Conservation (phyloP, 139 green algal genomes). For the Picochlorum sp. region DNA sequence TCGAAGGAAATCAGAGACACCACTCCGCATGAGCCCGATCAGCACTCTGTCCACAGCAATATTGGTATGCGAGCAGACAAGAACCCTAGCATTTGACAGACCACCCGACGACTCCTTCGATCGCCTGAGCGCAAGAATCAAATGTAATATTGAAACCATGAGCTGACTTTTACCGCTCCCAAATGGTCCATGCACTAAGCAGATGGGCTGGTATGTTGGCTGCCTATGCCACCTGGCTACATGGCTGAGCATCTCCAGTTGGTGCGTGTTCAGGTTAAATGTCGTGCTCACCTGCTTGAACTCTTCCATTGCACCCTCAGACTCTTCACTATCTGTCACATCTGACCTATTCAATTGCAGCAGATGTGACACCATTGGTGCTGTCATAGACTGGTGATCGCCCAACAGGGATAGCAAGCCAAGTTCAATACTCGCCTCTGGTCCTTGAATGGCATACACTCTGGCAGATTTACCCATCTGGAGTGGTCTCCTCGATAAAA, state of each 20-base stretch:
- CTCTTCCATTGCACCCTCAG: not conserved
- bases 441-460: slow-evolving; percentile 53
- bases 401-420: slow-evolving; percentile 34
- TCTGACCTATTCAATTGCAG: not conserved
- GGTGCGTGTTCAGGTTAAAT: slow-evolving; percentile 55
- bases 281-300: not conserved
- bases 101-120: not conserved
- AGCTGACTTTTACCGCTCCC: slow-evolving; percentile 65
- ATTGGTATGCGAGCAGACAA: slow-evolving; percentile 81
- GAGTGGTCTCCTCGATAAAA: slow-evolving; percentile 21
- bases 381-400: not conserved
- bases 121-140: slow-evolving; percentile 32
- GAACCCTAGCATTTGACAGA: slow-evolving; percentile 32
- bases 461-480: slow-evolving; percentile 24
- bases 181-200: slow-evolving; percentile 65
- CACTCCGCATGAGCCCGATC: slow-evolving; percentile 22
- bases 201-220: slow-evolving; percentile 33
- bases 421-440: slow-evolving; percentile 55
- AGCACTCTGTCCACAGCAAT: slow-evolving; percentile 76
- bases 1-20: slow-evolving; percentile 54
- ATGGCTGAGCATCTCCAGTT: slow-evolving; percentile 37
- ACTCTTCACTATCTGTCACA: not conserved
- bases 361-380: not conserved
- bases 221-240: slow-evolving; percentile 31
- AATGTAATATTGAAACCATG: slow-evolving; percentile 60